Evolutionary conservation across 2,329 filamentous ascomycete species (phyloP), one percentile per base, ranked within the genome.

Genomic region (Penicillium sp.): DNA sequence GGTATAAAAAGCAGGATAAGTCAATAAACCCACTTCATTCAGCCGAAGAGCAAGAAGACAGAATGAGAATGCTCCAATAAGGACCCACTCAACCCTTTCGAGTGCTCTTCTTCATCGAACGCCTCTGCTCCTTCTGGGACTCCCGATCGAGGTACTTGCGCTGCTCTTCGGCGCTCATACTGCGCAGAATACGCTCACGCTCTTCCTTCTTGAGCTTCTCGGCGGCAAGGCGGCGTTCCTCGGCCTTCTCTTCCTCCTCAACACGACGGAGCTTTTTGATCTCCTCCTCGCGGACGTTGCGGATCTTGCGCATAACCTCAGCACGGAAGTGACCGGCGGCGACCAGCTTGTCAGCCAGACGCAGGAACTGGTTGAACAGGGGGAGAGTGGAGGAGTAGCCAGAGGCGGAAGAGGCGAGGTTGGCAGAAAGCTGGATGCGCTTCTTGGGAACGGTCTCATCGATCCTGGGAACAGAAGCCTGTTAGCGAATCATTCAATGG

Each of bases 261-360:
- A 81, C 75, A 73, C 88, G 90, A 70, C 87, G 84, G 64, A 99
- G 83, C 75, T 87, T 87, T 65, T 81, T 80, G 62, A 88, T 81
- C 63, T 88, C 85, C 49, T 88, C 85, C 36, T 97, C 92, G 56
- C 93, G 89, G 29, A 84, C 85, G 54, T 77, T 76, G 64, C 83
- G 84, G 59, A 99, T 80, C 77, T 95, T 95, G 70, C 88, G 88
- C 68, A 86, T 75, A 29, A 95, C 90, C 76, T 97, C 89, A 31
- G 88, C 83, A 11, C 93, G 88, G 84, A 96, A 96, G 72, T 89
- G 91, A 10, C 83, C 91, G 22, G 74, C 73, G 48, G 82, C 76
- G 49, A 86, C 89, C 41, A 99, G 86, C 59, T 80, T 76, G 68
- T 99, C 93, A 34, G 89, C 80, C n/a, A 96, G 75, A 56, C 88